phyloP scores from a whole-genome alignment of 345 rosid species.

The Microthlaspi erraticum region DNA sequence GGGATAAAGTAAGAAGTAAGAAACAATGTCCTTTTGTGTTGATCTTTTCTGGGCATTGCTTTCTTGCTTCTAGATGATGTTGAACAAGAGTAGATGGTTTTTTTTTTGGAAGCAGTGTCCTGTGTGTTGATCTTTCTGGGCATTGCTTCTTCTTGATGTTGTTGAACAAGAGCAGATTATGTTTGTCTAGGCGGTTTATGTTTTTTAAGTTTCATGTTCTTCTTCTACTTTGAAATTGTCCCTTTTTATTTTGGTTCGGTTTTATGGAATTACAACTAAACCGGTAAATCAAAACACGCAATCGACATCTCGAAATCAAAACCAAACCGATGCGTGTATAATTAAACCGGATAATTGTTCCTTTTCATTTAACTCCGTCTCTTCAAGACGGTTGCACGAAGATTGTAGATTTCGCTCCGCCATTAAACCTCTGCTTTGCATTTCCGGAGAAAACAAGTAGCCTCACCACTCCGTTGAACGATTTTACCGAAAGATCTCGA shows the following conservation, averaged over 20 bases:
- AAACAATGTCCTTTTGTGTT: not conserved
- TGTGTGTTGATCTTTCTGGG: not conserved
- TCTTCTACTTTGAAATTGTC: not conserved
- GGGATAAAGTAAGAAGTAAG: not conserved
- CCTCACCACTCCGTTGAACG: not conserved
- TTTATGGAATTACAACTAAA: not conserved
- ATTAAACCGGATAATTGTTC: too few species aligned
- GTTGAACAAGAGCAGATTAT: not conserved
- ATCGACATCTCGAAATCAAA: not conserved
- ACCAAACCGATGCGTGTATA: not conserved
- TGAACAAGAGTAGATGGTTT: not conserved
- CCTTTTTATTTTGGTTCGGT: conserved; percentile 7
- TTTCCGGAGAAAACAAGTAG: not conserved
- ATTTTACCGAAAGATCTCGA: conserved; percentile 11
- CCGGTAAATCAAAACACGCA: not conserved
- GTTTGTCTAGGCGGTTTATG: not conserved
- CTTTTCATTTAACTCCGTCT: too few species aligned
- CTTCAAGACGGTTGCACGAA: conserved; percentile 6
- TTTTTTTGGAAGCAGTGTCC: not conserved
- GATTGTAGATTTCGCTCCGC: conserved; percentile 26
- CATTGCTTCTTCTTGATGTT: conserved; percentile 12
- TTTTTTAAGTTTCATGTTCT: not conserved
- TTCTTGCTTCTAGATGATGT: conserved; percentile 1
- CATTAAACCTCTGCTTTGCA: conserved; percentile 37
- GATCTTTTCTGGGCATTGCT: not conserved